Base-by-base conservation (phyloP, 73 alveolate genomes). In the Paramecium sonneborni region DNA sequence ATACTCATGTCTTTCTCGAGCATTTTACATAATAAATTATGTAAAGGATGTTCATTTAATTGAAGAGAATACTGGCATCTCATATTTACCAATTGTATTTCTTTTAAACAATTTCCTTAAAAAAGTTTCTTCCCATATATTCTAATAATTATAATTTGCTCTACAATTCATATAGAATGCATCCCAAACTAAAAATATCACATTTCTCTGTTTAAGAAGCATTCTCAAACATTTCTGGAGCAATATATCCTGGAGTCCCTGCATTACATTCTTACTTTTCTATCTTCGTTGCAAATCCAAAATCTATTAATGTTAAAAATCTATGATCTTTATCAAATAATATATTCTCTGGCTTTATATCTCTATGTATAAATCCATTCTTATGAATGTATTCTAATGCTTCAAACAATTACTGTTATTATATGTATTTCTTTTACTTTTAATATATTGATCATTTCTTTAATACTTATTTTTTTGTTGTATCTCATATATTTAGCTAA, bases 211-310 rank as follows among this genome's bases (percentile, higher is more conserved):
- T 85, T 41, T 79, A 93, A 52, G 85, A 58, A 14, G 55, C 67
- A 38, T 93, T 72, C 7, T 38, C 57, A 72, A 93, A 58, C 10
- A 94, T 85, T 74, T 95, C 96, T 5, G 97, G 97, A 1, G 97
- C 94, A 20, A 23, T 85, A 88, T 93, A 95, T 15, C 79, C 89
- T 7, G 96, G 93, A 56, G 85, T 38, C 20, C 94, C 52, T 34
- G 70, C 70, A 70, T 41, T 34, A n/a, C 9, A 35, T 20, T 30
- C 35, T 35, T 35, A 18, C 2, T 7, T 5, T 21, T 37, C 57
- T 11, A 72, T 15, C 11, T 38, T 37, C 5, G 86, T 72, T 28
- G 86, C 86, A 34, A 72, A 72, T 14, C 86, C 86, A 20, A 72
- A 72, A 72, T 72, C 86, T 28, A 72, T 72, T 30, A 72, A 72